A percentile compares a stretch with the other conserved stretches of the same genome.
Evolutionary conservation across 148 eudicot genomes (phyloP).

Genomic region (Rhododendron ferrugineum): DNA sequence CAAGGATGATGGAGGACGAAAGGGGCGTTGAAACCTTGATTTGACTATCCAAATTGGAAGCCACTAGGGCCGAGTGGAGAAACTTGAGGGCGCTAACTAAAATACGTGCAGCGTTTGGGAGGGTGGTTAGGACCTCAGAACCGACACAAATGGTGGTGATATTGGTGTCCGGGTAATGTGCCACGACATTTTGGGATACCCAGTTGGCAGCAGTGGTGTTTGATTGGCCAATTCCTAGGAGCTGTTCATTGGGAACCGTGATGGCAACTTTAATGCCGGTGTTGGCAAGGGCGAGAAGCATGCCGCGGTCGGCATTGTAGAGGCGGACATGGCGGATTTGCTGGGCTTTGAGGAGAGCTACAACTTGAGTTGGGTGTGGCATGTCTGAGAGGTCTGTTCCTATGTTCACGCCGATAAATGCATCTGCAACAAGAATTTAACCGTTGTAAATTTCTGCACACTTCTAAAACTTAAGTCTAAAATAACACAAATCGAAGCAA

Average conservation of each 20-base stretch:
- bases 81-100: slow-evolving; percentile 57
- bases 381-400: slow-evolving; percentile 79
- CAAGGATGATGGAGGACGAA: slow-evolving; percentile 58
- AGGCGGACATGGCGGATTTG: slow-evolving; percentile 68
- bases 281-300: slow-evolving; percentile 76
- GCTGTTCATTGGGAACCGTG: slow-evolving; percentile 66
- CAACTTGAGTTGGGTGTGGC: slow-evolving; percentile 95
- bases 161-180: slow-evolving; percentile 79
- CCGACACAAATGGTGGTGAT: slow-evolving; percentile 84
- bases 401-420: slow-evolving; percentile 74
- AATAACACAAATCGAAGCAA: not conserved
- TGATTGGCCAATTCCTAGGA: slow-evolving; percentile 78
- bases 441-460: not conserved
- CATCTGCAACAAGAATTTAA: slow-evolving; percentile 39
- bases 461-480: not conserved
- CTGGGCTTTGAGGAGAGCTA: slow-evolving; percentile 69
- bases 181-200: slow-evolving; percentile 72
- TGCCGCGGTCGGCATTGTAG: slow-evolving; percentile 61
- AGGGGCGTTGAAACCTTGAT: slow-evolving; percentile 81
- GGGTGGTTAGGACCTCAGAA: slow-evolving; percentile 56
- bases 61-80: slow-evolving; percentile 73
- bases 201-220: slow-evolving; percentile 80
- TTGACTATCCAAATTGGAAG: slow-evolving; percentile 56
- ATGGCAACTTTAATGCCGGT: slow-evolving; percentile 70
- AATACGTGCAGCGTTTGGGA: slow-evolving; percentile 63